Percentiles rank a stretch among this genome's conserved stretches.
Evolutionary conservation across 371 early-diverging fungal genomes (phyloP).

Genomic region (Nematocida parisii): DNA sequence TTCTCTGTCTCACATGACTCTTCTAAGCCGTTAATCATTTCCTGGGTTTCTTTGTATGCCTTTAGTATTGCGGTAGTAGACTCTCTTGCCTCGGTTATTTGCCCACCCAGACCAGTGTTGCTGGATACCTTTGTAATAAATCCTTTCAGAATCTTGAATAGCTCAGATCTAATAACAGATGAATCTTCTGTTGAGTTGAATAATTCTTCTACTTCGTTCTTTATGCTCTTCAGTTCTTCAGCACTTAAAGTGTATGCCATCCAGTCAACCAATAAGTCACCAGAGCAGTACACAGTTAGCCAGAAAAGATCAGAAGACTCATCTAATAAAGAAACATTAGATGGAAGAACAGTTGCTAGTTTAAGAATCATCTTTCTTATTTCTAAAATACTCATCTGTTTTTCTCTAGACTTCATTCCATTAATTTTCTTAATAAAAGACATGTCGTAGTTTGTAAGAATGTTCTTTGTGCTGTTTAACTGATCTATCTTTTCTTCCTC

Average conservation of each 20-base stretch:
- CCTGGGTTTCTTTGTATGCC: constrained; percentile 23
- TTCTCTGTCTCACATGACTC: constrained; percentile 38
- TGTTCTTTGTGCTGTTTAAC: constrained; percentile 10
- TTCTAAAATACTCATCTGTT: constrained; percentile 1
- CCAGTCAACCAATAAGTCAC: constrained; percentile 24
- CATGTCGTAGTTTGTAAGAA: not conserved
- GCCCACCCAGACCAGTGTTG: not conserved
- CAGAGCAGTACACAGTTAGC: constrained; percentile 9
- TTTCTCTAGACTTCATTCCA: constrained; percentile 10
- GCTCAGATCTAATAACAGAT: too few relatives aligned
- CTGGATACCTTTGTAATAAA: not conserved
- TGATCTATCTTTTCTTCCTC: not conserved
- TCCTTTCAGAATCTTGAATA: not conserved
- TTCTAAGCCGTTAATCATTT: not conserved
- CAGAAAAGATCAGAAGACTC: constrained; percentile 36
- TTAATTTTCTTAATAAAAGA: not conserved
- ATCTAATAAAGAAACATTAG: constrained; percentile 1
- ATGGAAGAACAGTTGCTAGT: constrained; percentile 11
- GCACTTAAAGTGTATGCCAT: constrained; percentile 29
- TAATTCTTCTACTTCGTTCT: not conserved
- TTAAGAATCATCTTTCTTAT: constrained; percentile 18
- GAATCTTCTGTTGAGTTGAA: not conserved
- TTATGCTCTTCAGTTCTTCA: constrained; percentile 3
- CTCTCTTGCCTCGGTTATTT: constrained; percentile 11
- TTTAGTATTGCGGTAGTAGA: not conserved